Evolutionary conservation across 495 filamentous ascomycete species (phyloP), one percentile per base, ranked within the genome.

Genomic region (Penicillium alfredii): DNA sequence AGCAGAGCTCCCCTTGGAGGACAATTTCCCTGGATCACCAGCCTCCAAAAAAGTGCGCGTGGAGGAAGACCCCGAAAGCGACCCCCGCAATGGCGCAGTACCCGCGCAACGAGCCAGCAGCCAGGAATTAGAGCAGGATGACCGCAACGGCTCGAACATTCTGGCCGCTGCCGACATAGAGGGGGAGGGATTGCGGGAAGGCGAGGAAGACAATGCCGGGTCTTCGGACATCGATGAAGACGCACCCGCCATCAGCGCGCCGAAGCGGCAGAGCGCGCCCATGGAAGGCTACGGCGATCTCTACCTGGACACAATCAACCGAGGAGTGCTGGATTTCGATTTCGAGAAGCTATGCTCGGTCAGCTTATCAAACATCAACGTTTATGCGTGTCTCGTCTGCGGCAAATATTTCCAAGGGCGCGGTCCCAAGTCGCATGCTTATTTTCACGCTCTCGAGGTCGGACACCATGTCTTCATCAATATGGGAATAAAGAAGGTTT

Each of bases 301-400:
- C 19, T 99, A 99, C 58, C 84, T 99, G 34, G 93, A 99, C 63
- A 97, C 90, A 2, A 90, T 99, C 62, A 80, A 96, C 63, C 86
- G 92, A 24, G 64, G 63, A 19, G 64, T 94, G 10, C 78, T 94
- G 11, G 89, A 94, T 60, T 94, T 94, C 52, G 92, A 99, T 58
- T 99, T 99, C 58, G 90, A 97, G 53, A 97, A 97, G 71, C 77
- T 94, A 12, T 99, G 92, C 68, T 97, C 93, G 2, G 71, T 97
- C 45, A 90, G 85, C 15, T 69, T 99, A 7, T 94, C 88, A 13
- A 97, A 96, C 55, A 96, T 96, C 67, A 97, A 99, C 49, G 89
- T 99, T 33, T 99, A 99, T 59, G 92, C 93, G 3, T 99, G 92
- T 53, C 73, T 99, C 14, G 86, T 97, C 0, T 99, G 92, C 57